Conservation (phyloP, 352 stramenopile species). For the Phytopythium litorale region DNA sequence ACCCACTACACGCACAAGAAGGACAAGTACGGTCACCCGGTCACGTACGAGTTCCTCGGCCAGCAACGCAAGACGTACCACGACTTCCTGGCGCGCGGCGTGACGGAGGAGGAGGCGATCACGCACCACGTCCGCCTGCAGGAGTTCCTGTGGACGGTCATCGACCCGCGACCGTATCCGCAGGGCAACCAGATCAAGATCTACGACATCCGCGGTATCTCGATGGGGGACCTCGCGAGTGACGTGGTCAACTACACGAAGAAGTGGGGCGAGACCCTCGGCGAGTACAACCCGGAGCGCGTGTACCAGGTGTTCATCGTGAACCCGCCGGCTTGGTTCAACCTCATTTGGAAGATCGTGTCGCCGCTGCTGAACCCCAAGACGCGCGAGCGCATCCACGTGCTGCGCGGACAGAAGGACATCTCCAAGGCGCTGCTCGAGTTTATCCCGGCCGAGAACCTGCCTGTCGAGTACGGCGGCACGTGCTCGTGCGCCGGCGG, state of each 20-base stretch:
- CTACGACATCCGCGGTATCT: constrained; percentile 74
- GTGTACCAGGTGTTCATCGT: constrained; percentile 73
- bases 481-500: constrained; percentile 55
- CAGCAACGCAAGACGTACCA: constrained; percentile 59
- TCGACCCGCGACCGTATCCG: constrained; percentile 55
- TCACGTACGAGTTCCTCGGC: constrained; percentile 58
- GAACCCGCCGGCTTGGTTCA: constrained; percentile 72
- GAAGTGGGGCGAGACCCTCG: constrained; percentile 50
- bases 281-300: constrained; percentile 70
- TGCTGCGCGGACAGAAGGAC: constrained; percentile 62
- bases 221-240: constrained; percentile 61
- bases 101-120: constrained; percentile 55
- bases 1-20: constrained; percentile 67
- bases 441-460: constrained; percentile 55
- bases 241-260: constrained; percentile 75
- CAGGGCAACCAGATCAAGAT: constrained; percentile 69
- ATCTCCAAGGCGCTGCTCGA: constrained; percentile 68
- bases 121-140: constrained; percentile 64
- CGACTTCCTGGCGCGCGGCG: constrained; percentile 42
- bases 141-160: constrained; percentile 68
- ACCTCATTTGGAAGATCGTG: constrained; percentile 77
- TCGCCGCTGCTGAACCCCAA: constrained; percentile 70
- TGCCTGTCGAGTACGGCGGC: constrained; percentile 65
- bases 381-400: constrained; percentile 67
- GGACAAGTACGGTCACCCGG: constrained; percentile 49